Evolutionary conservation across 495 filamentous ascomycete species (phyloP).

Genomic region (Talaromyces liani): DNA sequence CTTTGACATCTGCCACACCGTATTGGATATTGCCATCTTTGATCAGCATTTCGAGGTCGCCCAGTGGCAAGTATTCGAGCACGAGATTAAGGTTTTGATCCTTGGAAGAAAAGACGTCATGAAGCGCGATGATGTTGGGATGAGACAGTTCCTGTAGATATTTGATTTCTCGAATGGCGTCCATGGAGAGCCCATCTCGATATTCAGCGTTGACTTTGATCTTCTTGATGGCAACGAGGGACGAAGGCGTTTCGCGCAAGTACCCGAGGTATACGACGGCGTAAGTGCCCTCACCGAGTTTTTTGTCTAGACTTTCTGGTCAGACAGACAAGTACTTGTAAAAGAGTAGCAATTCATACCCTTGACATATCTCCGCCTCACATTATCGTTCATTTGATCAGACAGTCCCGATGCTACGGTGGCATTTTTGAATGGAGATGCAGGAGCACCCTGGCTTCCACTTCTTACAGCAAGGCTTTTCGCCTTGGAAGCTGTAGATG

Average conservation of each 20-base stretch:
- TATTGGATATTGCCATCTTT: slow-evolving; percentile 73
- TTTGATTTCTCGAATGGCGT: slow-evolving; percentile 92
- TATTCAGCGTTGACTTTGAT: slow-evolving; percentile 87
- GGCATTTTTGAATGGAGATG: background rate
- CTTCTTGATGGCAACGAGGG: slow-evolving; percentile 91
- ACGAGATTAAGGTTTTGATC: slow-evolving; percentile 92
- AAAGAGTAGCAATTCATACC: slow-evolving; percentile 36
- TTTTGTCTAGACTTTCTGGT: slow-evolving; percentile 51
- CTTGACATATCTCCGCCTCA: slow-evolving; percentile 83
- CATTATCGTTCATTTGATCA: slow-evolving; percentile 83
- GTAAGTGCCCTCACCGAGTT: slow-evolving; percentile 94
- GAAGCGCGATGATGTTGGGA: slow-evolving; percentile 87
- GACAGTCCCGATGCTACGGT: slow-evolving; percentile 48
- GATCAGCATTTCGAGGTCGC: slow-evolving; percentile 91
- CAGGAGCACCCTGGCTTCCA: background rate
- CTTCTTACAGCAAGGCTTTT: slow-evolving; percentile 3
- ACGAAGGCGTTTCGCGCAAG: slow-evolving; percentile 56
- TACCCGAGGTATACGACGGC: slow-evolving; percentile 89
- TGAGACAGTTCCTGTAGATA: slow-evolving; percentile 92
- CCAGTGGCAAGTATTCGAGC: slow-evolving; percentile 82
- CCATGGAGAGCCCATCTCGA: slow-evolving; percentile 81
- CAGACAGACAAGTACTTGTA: background rate
- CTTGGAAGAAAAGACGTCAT: slow-evolving; percentile 88
- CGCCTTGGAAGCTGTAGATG: background rate
- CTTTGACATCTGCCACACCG: slow-evolving; percentile 80